Conservation (phyloP, 495 filamentous ascomycete genomes). For the Choiromyces venosus region DNA sequence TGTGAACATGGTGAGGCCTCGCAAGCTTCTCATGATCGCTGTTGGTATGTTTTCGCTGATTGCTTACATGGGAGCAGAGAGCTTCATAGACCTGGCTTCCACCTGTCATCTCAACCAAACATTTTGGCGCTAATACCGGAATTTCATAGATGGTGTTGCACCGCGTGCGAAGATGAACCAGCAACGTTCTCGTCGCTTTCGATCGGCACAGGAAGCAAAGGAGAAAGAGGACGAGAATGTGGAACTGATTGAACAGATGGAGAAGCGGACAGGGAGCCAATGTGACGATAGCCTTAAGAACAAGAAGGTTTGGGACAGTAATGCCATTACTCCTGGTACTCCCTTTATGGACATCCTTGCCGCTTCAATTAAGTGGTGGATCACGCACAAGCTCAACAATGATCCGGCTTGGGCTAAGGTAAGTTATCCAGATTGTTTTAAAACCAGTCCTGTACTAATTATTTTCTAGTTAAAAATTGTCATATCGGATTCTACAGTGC, state of each 20-base stretch:
- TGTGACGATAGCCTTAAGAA: constrained; percentile 57
- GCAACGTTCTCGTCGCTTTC: constrained; percentile 89
- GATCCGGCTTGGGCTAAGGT: constrained; percentile 93
- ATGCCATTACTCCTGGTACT: constrained; percentile 95
- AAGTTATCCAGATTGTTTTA: constrained; percentile 7
- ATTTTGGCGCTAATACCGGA: constrained; percentile 8
- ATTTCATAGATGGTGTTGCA: constrained; percentile 62
- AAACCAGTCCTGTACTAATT: constrained; percentile 34
- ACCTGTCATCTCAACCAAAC: constrained; percentile 62
- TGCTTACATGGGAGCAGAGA: constrained; percentile 27
- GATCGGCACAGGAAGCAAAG: constrained; percentile 86
- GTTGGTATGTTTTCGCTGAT: constrained; percentile 63
- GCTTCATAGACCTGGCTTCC: background rate
- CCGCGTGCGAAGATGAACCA: constrained; percentile 99
- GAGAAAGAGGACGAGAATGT: constrained; percentile 90
- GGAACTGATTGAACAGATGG: constrained; percentile 74
- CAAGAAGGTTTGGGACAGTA: constrained; percentile 96
- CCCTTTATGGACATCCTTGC: constrained; percentile 98
- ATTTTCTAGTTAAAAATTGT: constrained; percentile 72
- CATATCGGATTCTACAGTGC: constrained; percentile 95
- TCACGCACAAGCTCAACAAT: constrained; percentile 90
- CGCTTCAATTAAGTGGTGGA: constrained; percentile 88
- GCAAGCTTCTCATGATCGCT: constrained; percentile 94
- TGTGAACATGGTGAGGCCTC: constrained; percentile 93
- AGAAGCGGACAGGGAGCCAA: constrained; percentile 60